Conservation (phyloP, 2,329 filamentous ascomycete species). For the Pseudocercospora musae region DNA sequence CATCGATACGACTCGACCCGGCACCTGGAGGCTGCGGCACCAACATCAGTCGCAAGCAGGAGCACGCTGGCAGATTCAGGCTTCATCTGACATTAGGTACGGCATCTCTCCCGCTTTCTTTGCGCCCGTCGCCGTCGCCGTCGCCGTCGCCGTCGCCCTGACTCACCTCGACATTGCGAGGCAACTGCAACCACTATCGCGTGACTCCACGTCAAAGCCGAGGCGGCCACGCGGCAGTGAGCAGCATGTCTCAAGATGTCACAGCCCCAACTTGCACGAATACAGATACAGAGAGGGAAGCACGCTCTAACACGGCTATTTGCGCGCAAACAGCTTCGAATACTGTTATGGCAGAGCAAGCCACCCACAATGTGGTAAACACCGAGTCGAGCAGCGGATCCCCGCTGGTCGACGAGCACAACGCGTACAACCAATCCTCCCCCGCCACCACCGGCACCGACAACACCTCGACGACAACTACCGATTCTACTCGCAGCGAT, state of each 20-base stretch:
- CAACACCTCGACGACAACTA: slow-evolving; percentile 17
- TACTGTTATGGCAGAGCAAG: slow-evolving; percentile 71
- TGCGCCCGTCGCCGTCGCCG: background rate
- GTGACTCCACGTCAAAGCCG: slow-evolving; percentile 8
- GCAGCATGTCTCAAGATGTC: background rate
- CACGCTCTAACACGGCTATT: slow-evolving; percentile 20
- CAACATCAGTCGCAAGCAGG: slow-evolving; percentile 7
- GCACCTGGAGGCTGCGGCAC: slow-evolving; percentile 9
- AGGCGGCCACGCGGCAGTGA: slow-evolving; percentile 7
- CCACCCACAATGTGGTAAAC: slow-evolving; percentile 68
- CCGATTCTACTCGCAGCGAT: slow-evolving; percentile 43
- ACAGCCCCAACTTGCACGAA: background rate
- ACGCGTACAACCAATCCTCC: slow-evolving; percentile 54
- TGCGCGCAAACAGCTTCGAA: slow-evolving; percentile 24
- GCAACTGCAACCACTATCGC: slow-evolving; percentile 4
- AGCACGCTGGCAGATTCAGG: slow-evolving; percentile 20
- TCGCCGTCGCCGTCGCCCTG: background rate
- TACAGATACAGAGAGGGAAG: background rate
- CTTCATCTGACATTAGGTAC: slow-evolving; percentile 19
- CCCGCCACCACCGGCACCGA: slow-evolving; percentile 49
- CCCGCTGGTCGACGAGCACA: slow-evolving; percentile 60
- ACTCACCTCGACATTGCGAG: background rate
- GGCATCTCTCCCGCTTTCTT: background rate
- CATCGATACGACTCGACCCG: slow-evolving; percentile 2
- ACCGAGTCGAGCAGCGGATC: slow-evolving; percentile 63